phyloP scores from a whole-genome alignment of 352 stramenopile genomes.

The Peronospora farinosa region DNA sequence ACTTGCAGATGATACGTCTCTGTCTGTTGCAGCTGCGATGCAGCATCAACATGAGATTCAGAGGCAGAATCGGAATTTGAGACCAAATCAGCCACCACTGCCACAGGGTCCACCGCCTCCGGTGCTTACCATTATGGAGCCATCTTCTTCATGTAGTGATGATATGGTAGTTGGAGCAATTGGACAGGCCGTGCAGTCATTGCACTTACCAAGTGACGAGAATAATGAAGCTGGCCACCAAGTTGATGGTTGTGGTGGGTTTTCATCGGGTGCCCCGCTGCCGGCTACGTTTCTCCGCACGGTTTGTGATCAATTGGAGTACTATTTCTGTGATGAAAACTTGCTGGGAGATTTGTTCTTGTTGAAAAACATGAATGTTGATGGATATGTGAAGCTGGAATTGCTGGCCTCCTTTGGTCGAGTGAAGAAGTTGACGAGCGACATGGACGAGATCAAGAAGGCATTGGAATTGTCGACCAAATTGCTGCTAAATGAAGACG shows the following conservation, averaged over 20 bases:
- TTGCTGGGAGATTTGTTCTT: slow-evolving; percentile 77
- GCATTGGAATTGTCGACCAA: slow-evolving; percentile 80
- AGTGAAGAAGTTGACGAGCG: slow-evolving; percentile 83
- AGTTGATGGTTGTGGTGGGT: slow-evolving; percentile 13
- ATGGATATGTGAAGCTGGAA: slow-evolving; percentile 84
- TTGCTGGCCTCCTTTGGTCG: slow-evolving; percentile 76
- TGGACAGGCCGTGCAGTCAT: slow-evolving; percentile 49
- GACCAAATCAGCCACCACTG: slow-evolving; percentile 27
- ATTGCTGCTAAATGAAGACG: slow-evolving; percentile 75
- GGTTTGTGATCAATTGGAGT: slow-evolving; percentile 85
- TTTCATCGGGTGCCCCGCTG: slow-evolving; percentile 35
- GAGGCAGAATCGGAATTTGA: slow-evolving; percentile 22
- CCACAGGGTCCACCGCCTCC: slow-evolving; percentile 36
- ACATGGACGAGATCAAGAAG: slow-evolving; percentile 78
- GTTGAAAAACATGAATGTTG: slow-evolving; percentile 87
- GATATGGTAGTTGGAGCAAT: slow-evolving; percentile 49
- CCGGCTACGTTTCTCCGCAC: slow-evolving; percentile 78
- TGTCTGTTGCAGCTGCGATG: slow-evolving; percentile 16
- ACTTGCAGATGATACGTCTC: slow-evolving; percentile 41
- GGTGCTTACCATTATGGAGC: slow-evolving; percentile 45
- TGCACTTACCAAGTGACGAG: slow-evolving; percentile 38
- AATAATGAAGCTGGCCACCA: slow-evolving; percentile 43
- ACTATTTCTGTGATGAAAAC: slow-evolving; percentile 88
- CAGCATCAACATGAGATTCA: slow-evolving; percentile 18
- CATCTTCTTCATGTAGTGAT: slow-evolving; percentile 25